These are phyloP conservation scores for Aspergillus sp. DNA, from an alignment of 2,329 filamentous ascomycete species.

Conservation along the genomic window DNA sequence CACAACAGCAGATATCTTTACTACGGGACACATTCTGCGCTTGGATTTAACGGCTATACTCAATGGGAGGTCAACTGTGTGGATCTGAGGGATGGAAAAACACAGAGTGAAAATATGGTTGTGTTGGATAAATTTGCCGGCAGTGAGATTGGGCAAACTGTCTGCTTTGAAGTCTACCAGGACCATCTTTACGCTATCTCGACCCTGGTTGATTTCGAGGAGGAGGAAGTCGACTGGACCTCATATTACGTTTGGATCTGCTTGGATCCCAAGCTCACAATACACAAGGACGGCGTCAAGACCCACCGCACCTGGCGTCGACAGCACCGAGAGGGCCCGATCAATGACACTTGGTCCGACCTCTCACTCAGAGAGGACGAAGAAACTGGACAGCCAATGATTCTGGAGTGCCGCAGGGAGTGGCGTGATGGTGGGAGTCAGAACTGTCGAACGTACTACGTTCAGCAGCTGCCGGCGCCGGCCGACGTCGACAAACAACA, in stretches of 20 bases:
- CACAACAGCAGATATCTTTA: conserved; percentile 63
- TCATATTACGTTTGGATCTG: conserved; percentile 69
- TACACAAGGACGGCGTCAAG: conserved; percentile 41
- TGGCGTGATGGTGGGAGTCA: conserved; percentile 60
- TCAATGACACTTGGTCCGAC: conserved; percentile 73
- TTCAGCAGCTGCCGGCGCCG: conserved; percentile 38
- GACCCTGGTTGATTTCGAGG: conserved; percentile 62
- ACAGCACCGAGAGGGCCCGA: conserved; percentile 66
- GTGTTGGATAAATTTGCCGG: conserved; percentile 62
- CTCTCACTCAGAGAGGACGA: conserved; percentile 64
- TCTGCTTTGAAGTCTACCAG: conserved; percentile 71
- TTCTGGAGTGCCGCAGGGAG: conserved; percentile 69
- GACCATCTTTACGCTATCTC: conserved; percentile 69
- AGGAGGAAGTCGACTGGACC: conserved; percentile 65
- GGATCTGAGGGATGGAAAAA: conserved; percentile 44
- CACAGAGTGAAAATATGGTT: conserved; percentile 46
- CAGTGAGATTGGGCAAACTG: conserved; percentile 63
- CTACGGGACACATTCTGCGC: conserved; percentile 63
- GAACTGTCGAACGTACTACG: conserved; percentile 67
- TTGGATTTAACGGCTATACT: conserved; percentile 54
- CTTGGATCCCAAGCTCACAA: conserved; percentile 53
- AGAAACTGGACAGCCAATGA: conserved; percentile 55
- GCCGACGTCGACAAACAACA: conserved; percentile 24
- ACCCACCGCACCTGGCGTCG: conserved; percentile 63
- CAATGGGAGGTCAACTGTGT: conserved; percentile 64